Evolutionary conservation across 78 protist genomes (phyloP), one percentile per base, ranked within the genome.

Genomic region (Chrysochromulina parva): DNA sequence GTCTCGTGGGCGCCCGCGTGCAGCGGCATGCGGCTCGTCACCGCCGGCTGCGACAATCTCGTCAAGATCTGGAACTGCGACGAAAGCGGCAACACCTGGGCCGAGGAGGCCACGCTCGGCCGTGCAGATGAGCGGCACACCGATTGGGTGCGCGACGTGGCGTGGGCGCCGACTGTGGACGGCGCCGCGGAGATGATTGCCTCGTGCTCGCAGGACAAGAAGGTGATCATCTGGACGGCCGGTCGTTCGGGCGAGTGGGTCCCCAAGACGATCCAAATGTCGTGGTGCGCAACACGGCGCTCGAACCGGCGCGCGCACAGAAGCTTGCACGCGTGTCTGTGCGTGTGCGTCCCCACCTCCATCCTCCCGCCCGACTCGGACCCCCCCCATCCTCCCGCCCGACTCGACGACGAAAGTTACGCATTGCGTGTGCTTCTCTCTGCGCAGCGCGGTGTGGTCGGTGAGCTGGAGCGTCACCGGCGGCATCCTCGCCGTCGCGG

Each of bases 141-240:
- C 76, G 98, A 95, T 89, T 98, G 99, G 99, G 99, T 98, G 20
- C 93, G 99, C 58, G 99, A 97, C 71, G 99, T 98, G 22, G 99
- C 99, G 22, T 98, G 98, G 98, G 97, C 99, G 28, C 99, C 99
- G 57, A 85, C 81, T 57, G 62, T 94, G 55, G 98, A 97, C 58
- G 58, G 82, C 52, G 88, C 94, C 62, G 50, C 13, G 2, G 52
- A 67, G n/a, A 92, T 67, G 55, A 69, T 97, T 52, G 98, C 98
- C 13, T 93, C 96, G 14, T 97, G 98, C 88, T 96, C 98, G 52
- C 71, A 97, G 69, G 98, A 97, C 90, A 86, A 94, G 62, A 57
- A 82, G 19, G 98, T 97, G 20, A 24, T 91, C 38, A 90, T 97
- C 88, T 97, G 96, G 96, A 93, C 95, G 69, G 97, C 78, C 52